A percentile compares a stretch with the other conserved stretches of the same genome.
These are phyloP conservation scores for Psophocarpus tetragonolobus DNA, from an alignment of 306 rosid genomes.

Conservation along the genomic window DNA sequence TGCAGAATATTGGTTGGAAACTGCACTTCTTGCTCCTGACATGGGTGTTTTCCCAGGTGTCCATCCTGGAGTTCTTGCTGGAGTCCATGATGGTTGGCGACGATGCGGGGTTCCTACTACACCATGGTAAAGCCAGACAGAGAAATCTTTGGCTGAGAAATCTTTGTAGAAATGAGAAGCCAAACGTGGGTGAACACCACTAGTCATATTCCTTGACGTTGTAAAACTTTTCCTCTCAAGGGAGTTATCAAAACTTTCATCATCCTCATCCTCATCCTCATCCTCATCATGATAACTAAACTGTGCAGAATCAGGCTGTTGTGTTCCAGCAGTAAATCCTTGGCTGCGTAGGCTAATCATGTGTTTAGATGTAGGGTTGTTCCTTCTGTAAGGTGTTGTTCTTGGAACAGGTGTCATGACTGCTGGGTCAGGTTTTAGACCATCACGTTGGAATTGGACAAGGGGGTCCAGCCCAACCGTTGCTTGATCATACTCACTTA, in stretches of 20 bases:
- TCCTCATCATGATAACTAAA: constrained; percentile 36
- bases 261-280: constrained; percentile 46
- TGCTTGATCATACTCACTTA: constrained; percentile 83
- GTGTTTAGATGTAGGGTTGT: constrained; percentile 55
- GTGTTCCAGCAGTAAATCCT: constrained; percentile 54
- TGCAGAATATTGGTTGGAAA: constrained; percentile 62
- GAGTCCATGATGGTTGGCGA: constrained; percentile 81
- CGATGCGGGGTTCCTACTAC: constrained; percentile 71
- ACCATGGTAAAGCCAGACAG: constrained; percentile 77
- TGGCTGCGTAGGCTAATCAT: constrained; percentile 54
- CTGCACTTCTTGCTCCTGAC: constrained; percentile 47
- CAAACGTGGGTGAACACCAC: constrained; percentile 65
- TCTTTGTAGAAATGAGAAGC: constrained; percentile 90
- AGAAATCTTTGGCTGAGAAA: constrained; percentile 75
- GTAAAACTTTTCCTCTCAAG: constrained; percentile 61
- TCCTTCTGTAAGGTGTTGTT: constrained; percentile 45
- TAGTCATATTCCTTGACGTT: constrained; percentile 50
- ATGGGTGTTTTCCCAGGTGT: constrained; percentile 63
- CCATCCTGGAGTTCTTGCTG: constrained; percentile 67
- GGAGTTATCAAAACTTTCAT: constrained; percentile 65
- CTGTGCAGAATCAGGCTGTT: constrained; percentile 45
- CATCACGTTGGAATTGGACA: constrained; percentile 62
- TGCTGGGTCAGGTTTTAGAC: constrained; percentile 63
- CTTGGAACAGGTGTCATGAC: constrained; percentile 58
- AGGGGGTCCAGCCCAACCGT: constrained; percentile 79